Evolutionary conservation across 306 rosid species (phyloP).

Genomic region (Malus domestica): ASM211411v1 NC_041799.1:11231001-11231500

Average conservation of each 20-base stretch:
- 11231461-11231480: too few species aligned
- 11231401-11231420: too few species aligned
- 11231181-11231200: background rate
- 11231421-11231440: too few species aligned
- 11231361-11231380: background rate
- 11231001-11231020: background rate
- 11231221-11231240: background rate
- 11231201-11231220: background rate
- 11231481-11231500: too few species aligned
- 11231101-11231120: too few species aligned
- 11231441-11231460: too few species aligned
- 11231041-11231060: background rate
- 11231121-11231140: too few species aligned
- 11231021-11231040: background rate
- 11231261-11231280: background rate
- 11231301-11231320: background rate
- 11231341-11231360: background rate
- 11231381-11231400: background rate
- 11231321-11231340: background rate
- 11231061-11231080: too few species aligned
- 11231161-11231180: too few species aligned
- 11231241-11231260: background rate
- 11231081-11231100: too few species aligned
- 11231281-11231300: background rate
- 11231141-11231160: too few species aligned